Evolutionary conservation across 768 basidiomycete genomes (phyloP).

Genomic region (Mycena filopes): DNA sequence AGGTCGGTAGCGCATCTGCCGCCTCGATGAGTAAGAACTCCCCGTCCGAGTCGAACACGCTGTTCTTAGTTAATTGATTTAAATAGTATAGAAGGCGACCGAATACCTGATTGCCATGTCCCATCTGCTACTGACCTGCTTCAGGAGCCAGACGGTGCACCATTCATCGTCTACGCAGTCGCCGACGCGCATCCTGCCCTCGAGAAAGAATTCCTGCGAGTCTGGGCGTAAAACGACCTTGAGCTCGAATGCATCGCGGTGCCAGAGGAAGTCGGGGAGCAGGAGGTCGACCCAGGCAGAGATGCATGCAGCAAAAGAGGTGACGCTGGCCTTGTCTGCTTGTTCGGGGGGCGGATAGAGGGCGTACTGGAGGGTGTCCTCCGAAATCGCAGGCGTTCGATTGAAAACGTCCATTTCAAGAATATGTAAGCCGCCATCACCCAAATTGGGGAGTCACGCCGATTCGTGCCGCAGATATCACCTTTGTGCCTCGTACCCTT

Average conservation of each 20-base stretch:
- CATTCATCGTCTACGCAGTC: slow-evolving; percentile 99
- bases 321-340: slow-evolving; percentile 68
- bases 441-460: too few relatives aligned
- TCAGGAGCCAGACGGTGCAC: slow-evolving; percentile 91
- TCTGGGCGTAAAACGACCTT: slow-evolving; percentile 67
- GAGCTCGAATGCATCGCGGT: slow-evolving; percentile 84
- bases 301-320: slow-evolving; percentile 77
- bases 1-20: slow-evolving; percentile 86
- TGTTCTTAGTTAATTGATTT: slow-evolving; percentile 40
- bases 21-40: slow-evolving; percentile 98
- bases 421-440: background rate
- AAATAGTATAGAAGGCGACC: background rate
- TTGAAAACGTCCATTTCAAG: slow-evolving; percentile 76
- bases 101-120: slow-evolving; percentile 82
- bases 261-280: slow-evolving; percentile 79
- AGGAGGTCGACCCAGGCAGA: slow-evolving; percentile 61
- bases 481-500: too few relatives aligned
- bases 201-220: slow-evolving; percentile 66
- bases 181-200: slow-evolving; percentile 91
- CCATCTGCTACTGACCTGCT: slow-evolving; percentile 80
- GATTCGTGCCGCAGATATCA: too few relatives aligned
- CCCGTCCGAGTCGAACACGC: slow-evolving; percentile 90
- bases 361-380: slow-evolving; percentile 85
- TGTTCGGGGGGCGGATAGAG: slow-evolving; percentile 69
- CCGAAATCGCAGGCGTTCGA: slow-evolving; percentile 79